Conservation (phyloP, 1,284 basidiomycete species). For the Pascua sp. region DNA sequence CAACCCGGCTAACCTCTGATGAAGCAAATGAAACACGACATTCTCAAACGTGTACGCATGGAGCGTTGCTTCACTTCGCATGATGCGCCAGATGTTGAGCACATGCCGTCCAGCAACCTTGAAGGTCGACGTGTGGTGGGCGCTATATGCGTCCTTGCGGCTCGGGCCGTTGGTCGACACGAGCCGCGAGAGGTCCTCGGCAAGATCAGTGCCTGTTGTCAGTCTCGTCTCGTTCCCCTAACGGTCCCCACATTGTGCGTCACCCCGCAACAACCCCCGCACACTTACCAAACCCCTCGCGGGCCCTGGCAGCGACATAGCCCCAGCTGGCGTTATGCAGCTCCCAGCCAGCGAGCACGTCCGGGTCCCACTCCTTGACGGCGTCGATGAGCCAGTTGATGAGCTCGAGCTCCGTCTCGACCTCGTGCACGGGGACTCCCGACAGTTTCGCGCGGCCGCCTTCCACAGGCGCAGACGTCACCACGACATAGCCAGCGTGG, state of each 20-base stretch:
- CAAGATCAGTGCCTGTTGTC: constrained; percentile 60
- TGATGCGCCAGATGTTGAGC: constrained; percentile 87
- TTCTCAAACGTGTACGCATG: constrained; percentile 87
- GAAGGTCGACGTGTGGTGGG: constrained; percentile 74
- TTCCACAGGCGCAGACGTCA: constrained; percentile 45
- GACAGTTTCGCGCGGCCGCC: constrained; percentile 28
- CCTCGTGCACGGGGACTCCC: constrained; percentile 57
- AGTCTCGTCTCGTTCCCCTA: not conserved
- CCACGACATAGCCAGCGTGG: constrained; percentile 62
- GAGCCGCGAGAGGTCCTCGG: constrained; percentile 67
- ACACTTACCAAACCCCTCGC: constrained; percentile 57
- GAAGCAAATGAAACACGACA: constrained; percentile 73
- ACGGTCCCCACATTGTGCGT: too few relatives aligned
- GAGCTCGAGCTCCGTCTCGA: constrained; percentile 73
- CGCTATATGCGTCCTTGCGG: constrained; percentile 67
- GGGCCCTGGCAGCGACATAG: constrained; percentile 70
- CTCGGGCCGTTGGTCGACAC: constrained; percentile 50
- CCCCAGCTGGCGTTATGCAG: constrained; percentile 87
- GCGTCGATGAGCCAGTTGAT: constrained; percentile 75
- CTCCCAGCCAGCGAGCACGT: constrained; percentile 90
- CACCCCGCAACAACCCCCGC: not conserved
- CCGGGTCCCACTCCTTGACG: constrained; percentile 77
- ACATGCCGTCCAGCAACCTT: constrained; percentile 84
- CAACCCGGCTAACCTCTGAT: constrained; percentile 57
- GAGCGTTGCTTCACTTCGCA: constrained; percentile 78